Percentiles rank a stretch among this genome's conserved stretches.
Conservation (phyloP, 176 grass and related monocot genomes). For the Hsuehochloa calcarea region DNA sequence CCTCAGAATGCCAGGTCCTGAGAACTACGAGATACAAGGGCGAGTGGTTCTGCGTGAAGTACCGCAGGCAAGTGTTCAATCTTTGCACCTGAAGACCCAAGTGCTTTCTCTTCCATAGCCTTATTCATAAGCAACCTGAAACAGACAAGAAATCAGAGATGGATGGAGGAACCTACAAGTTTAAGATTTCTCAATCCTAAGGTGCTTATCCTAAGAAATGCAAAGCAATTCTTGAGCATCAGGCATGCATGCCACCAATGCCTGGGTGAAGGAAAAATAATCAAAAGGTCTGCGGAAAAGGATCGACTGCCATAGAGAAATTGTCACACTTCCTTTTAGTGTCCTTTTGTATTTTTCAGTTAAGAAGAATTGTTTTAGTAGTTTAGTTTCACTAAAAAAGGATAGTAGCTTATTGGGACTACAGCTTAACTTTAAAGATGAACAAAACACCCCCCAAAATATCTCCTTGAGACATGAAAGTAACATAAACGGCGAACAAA, state of each 20-base stretch:
- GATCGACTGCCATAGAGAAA: neutral
- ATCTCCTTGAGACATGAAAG: neutral
- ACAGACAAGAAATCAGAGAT: neutral
- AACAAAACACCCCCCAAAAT: neutral
- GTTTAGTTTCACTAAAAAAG: neutral
- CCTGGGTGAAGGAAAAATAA: neutral
- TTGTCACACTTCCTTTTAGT: neutral
- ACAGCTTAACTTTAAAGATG: neutral
- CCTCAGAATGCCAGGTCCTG: neutral
- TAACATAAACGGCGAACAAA: neutral
- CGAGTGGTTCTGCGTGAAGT: neutral
- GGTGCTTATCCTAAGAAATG: neutral
- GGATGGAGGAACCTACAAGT: neutral
- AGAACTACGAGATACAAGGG: neutral
- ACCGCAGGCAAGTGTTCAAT: neutral
- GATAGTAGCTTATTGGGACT: neutral
- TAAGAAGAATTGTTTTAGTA: neutral
- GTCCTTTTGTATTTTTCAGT: neutral
- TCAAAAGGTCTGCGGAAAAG: neutral
- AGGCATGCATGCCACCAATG: neutral
- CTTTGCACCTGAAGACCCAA: conserved; percentile 3
- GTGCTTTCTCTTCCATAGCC: neutral
- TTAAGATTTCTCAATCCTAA: neutral
- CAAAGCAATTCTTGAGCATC: neutral
- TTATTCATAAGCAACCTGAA: conserved; percentile 39